These are phyloP conservation scores for Ramicandelaber brevisporus DNA, from an alignment of 192 early-diverging fungal genomes.

Conservation along the genomic window DNA sequence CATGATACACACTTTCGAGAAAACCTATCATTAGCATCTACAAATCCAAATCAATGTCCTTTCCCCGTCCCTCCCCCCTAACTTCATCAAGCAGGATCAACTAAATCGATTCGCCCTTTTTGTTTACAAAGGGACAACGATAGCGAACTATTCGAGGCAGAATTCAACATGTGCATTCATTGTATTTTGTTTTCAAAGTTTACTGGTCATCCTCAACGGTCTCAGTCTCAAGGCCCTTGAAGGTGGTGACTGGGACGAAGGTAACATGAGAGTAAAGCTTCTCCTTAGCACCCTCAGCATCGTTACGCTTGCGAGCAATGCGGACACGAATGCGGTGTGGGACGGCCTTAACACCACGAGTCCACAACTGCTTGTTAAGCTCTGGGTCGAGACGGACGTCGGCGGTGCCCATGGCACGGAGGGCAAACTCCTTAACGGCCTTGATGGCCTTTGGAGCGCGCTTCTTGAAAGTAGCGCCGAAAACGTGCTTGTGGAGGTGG, in stretches of 20 bases:
- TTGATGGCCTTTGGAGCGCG: constrained; percentile 88
- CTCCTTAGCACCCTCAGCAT: constrained; percentile 85
- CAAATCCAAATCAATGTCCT: too few species aligned
- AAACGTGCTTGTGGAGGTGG: constrained; percentile 89
- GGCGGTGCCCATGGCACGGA: constrained; percentile 79
- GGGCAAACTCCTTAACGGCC: constrained; percentile 73
- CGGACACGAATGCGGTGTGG: constrained; percentile 91
- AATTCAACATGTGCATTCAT: too few species aligned
- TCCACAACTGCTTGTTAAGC: constrained; percentile 92
- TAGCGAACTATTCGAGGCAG: too few species aligned
- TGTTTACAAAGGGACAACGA: too few species aligned
- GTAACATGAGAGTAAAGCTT: constrained; percentile 94
- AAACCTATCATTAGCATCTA: too few species aligned
- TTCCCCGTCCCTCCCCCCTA: too few species aligned
- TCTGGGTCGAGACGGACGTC: constrained; percentile 91
- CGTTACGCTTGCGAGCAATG: constrained; percentile 86
- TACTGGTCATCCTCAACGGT: constrained; percentile 24
- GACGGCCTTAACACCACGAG: constrained; percentile 75
- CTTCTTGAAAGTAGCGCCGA: constrained; percentile 76
- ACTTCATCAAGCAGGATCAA: too few species aligned
- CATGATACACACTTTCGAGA: too few species aligned
- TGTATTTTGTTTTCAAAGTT: too few species aligned
- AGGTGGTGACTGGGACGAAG: constrained; percentile 57
- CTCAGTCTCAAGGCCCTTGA: constrained; percentile 70
- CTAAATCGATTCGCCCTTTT: too few species aligned